Evolutionary conservation across 371 early-diverging fungal genomes (phyloP), one percentile per base, ranked within the genome.

Genomic region (Zancudomyces culisetae): DNA sequence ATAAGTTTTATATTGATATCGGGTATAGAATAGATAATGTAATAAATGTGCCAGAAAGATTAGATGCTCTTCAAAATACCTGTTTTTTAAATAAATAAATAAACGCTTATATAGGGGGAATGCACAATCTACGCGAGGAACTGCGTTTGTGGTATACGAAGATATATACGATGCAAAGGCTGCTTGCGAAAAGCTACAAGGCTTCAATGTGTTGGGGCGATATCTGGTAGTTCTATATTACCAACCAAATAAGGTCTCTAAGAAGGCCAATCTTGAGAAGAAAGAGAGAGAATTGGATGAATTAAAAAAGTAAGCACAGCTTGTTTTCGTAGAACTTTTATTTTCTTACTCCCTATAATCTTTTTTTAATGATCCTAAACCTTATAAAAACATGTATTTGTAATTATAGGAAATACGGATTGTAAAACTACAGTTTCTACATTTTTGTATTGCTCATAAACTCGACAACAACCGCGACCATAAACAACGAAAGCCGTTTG

Each of bases 161-260:
- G 95, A 94, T 51, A 90, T 96, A n/a, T 89, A 81, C 58, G 93
- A 94, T 60, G 94, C 96, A 28, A 91, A 93, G 63, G 81, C 83
- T 23, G 98, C 98, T 0, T 90, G 90, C 60, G 93, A 93, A 49
- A 92, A 91, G 58, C 61, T 94, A 28, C 81, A 83, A 49, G 95
- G 95, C 43, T 94, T 90, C 71, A 94, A 94, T 59, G 82, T 96
- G 52, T 78, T 87, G 71, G 91, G 91, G 2, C 75, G 97, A 56
- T 93, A 94, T 60, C 60, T 96, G 61, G 87, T 96, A 48, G 92
- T 96, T 6, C 71, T 93, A 23, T 96, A 93, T 52, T 86, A 87
- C 67, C 83, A 90, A 56, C 75, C 82, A 22, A 79, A 79, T 59
- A 80, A 87, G 69, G 71, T 77, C 48, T 75, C 80, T 27, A 87